These are phyloP conservation scores for Fusarium sp. DNA, from an alignment of 2,329 filamentous ascomycete species.

Conservation along the genomic window DNA sequence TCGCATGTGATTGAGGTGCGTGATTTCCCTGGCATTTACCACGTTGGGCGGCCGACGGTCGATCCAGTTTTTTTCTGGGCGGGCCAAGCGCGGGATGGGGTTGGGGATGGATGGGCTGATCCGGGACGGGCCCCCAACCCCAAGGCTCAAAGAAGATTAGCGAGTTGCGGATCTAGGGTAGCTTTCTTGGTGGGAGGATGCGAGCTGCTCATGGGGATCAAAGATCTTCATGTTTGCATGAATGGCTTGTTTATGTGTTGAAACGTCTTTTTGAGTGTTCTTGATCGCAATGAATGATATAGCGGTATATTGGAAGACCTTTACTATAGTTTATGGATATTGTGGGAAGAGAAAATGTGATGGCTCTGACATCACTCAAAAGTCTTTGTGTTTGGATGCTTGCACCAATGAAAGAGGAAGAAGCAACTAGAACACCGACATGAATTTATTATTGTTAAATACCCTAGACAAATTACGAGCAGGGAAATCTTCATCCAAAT, in stretches of 20 bases:
- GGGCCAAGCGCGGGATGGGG: slow-evolving; percentile 1
- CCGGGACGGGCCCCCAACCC: slow-evolving; percentile 9
- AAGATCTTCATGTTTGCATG: background rate
- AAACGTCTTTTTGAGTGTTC: background rate
- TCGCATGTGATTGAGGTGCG: slow-evolving; percentile 36
- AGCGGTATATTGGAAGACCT: background rate
- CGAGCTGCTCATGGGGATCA: background rate
- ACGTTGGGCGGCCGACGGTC: slow-evolving; percentile 16
- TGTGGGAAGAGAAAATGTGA: background rate
- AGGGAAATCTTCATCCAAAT: background rate
- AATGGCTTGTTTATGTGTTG: background rate
- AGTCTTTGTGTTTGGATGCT: background rate
- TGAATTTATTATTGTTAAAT: background rate
- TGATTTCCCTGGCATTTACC: slow-evolving; percentile 32
- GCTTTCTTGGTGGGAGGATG: background rate
- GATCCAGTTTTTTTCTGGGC: slow-evolving; percentile 13
- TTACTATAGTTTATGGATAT: background rate
- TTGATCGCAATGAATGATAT: background rate
- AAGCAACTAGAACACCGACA: background rate
- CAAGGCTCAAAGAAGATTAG: slow-evolving; percentile 25
- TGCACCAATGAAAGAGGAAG: background rate
- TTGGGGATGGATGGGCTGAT: slow-evolving; percentile 24
- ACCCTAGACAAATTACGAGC: background rate
- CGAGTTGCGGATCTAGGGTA: slow-evolving; percentile 11
- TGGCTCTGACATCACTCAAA: background rate